Evolutionary conservation across 2,329 filamentous ascomycete species (phyloP).

Genomic region (Epichloe festucae): DNA sequence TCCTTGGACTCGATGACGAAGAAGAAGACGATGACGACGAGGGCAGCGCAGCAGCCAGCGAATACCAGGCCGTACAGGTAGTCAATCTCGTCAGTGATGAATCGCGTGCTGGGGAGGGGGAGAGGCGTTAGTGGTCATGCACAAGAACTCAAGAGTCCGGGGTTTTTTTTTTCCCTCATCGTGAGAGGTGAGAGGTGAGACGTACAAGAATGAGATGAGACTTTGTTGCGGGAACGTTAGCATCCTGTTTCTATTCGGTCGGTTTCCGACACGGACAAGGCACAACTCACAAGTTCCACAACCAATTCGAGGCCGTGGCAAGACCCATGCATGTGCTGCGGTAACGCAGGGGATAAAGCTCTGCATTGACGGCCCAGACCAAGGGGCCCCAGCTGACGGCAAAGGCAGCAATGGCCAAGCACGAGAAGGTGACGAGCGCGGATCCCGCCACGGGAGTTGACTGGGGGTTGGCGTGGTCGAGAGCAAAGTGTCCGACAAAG

Average conservation of each 20-base stretch:
- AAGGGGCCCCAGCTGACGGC: conserved; percentile 60
- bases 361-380: conserved; percentile 52
- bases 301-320: conserved; percentile 46
- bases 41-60: conserved; percentile 51
- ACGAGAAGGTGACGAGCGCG: conserved; percentile 55
- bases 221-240: conserved; percentile 9
- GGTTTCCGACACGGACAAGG: conserved; percentile 1
- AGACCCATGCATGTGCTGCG: conserved; percentile 41
- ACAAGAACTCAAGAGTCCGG: not conserved
- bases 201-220: conserved; percentile 34
- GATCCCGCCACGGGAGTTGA: conserved; percentile 37
- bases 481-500: conserved; percentile 33
- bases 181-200: not conserved
- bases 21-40: conserved; percentile 57
- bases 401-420: conserved; percentile 53
- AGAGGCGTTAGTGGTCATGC: conserved; percentile 10
- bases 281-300: conserved; percentile 44
- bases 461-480: conserved; percentile 28
- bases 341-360: conserved; percentile 49
- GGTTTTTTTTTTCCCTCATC: too few species aligned
- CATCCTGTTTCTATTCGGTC: not conserved
- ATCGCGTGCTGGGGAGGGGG: conserved; percentile 40
- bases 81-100: conserved; percentile 57
- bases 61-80: conserved; percentile 62
- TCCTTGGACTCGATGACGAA: conserved; percentile 64